Percentiles rank a stretch among this genome's conserved stretches.
These are phyloP conservation scores for Penicillium glabrum DNA, from an alignment of 2,329 filamentous ascomycete genomes.

Conservation along the genomic window DNA sequence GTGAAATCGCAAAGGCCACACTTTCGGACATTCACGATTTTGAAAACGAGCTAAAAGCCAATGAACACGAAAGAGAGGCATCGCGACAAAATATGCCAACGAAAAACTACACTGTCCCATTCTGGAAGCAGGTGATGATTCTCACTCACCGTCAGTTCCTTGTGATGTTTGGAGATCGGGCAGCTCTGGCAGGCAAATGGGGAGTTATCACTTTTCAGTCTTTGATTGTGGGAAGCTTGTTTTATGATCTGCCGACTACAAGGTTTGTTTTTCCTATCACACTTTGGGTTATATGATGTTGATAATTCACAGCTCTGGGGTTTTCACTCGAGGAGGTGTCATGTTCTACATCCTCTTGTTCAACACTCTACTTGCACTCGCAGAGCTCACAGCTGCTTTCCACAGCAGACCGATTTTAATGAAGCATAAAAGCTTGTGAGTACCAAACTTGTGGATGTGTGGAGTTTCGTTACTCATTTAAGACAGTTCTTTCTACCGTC, in stretches of 20 bases:
- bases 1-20: constrained; percentile 44
- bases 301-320: constrained; percentile 43
- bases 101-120: constrained; percentile 55
- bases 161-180: constrained; percentile 56
- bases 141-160: constrained; percentile 57
- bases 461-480: constrained; percentile 6
- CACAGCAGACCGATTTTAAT: constrained; percentile 63
- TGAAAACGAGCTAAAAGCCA: constrained; percentile 48
- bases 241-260: constrained; percentile 56
- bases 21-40: constrained; percentile 55
- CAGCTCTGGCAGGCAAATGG: constrained; percentile 54
- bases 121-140: constrained; percentile 51
- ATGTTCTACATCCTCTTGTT: constrained; percentile 65
- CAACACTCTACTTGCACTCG: constrained; percentile 61
- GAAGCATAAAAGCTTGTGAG: constrained; percentile 67
- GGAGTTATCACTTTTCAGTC: constrained; percentile 47
- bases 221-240: constrained; percentile 51
- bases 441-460: neutral
- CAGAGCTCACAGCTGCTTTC: constrained; percentile 63
- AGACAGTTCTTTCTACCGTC: constrained; percentile 61
- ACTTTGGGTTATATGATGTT: neutral
- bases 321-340: constrained; percentile 61
- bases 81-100: constrained; percentile 41
- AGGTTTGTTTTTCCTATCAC: constrained; percentile 23
- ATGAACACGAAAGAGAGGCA: constrained; percentile 43